Evolutionary conservation across 768 basidiomycete species (phyloP).

Genomic region (Lactarius quietus): DNA sequence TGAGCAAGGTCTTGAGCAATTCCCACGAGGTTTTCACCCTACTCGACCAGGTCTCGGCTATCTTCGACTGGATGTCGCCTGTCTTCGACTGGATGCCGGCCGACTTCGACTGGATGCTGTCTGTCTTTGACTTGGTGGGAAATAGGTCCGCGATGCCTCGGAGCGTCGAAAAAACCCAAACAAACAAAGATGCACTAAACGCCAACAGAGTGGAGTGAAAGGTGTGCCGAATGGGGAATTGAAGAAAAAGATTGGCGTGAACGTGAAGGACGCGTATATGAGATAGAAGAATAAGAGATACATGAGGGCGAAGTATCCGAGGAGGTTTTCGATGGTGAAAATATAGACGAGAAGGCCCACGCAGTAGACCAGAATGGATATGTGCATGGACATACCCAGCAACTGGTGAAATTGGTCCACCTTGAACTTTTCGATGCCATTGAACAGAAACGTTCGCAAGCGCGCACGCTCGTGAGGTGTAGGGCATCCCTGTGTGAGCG

Average conservation of each 20-base stretch:
- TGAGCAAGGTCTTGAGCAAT: neutral
- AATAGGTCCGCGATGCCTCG: neutral
- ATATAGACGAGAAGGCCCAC: neutral
- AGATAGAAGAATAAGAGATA: neutral
- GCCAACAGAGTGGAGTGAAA: neutral
- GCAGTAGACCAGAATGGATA: neutral
- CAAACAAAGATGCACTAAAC: neutral
- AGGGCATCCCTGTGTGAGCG: neutral
- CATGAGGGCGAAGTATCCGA: neutral
- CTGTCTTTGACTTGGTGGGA: neutral
- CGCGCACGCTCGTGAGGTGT: neutral
- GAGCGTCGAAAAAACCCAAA: neutral
- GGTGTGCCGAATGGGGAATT: conserved; percentile 5
- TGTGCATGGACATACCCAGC: neutral
- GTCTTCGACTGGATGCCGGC: too few species aligned
- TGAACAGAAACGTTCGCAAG: neutral
- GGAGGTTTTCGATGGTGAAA: neutral
- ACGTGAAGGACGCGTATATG: neutral
- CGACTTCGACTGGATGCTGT: too few species aligned
- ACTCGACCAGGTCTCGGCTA: too few species aligned
- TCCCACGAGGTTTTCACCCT: too few species aligned
- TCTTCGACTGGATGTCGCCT: too few species aligned
- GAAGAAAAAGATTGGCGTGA: neutral
- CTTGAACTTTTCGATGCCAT: neutral
- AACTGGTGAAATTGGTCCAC: neutral